Evolutionary conservation across 2,329 filamentous ascomycete genomes (phyloP), one percentile per base, ranked within the genome.

Genomic region (Neoscytalidium dimidiatum): DNA sequence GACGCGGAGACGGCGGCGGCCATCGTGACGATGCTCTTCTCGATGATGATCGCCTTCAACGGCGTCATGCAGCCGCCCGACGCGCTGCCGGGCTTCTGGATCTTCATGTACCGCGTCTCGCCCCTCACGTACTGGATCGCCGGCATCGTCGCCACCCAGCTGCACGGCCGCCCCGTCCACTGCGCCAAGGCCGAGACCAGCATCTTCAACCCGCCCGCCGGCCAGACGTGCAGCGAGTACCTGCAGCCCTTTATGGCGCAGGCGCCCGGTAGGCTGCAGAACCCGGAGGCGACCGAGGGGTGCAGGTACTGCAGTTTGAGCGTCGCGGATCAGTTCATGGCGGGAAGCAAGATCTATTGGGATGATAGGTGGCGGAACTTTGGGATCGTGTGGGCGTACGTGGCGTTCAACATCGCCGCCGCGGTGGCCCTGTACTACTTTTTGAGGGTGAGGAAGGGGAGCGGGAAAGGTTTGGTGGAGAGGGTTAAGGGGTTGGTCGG

Each of bases 241-340:
- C 74, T 86, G 71, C 49, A 65, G 0, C 49, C 70, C 1, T 85
- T 80, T 71, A 77, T 82, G 1, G 8, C 14, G 38, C 38, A 41
- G 38, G 38, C 38, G 13, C 5, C 38, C 60, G 68, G 38, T 56
- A 66, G 21, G 67, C 52, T 81, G 1, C 23, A 64, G 6, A 67
- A 81, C 66, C 68, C 70, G 1, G 67, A 71, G 13, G 75, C 74
- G 9, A 79, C 72, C 0, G 65, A 35, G 1, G 64, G 75, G 8
- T 82, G 80, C 73, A n/a, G 66, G 6, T 81, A 72, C 72, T 82
- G 82, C 72, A 68, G 76, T 19, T 77, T 81, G 35, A 61, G 67
- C 51, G 88, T 92, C n/a, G 92, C 94, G 80, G 85, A 92, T 72
- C 91, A 94, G 74, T 94, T 92, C 82, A 11, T 94, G 92, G 91